phyloP scores from a whole-genome alignment of 441 rosid species.

The Kokia cookei region DNA sequence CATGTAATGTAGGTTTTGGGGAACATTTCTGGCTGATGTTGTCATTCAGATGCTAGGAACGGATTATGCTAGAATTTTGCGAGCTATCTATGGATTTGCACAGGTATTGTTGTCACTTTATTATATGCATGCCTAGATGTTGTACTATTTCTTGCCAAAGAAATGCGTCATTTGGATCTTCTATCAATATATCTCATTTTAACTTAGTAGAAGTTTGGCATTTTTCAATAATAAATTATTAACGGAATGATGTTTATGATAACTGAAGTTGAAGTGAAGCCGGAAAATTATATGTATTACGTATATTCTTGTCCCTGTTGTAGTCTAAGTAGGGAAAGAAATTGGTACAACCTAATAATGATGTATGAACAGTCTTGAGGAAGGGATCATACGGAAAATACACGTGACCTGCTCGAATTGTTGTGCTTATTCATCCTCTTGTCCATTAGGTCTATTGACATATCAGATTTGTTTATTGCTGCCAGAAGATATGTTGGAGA shows the following conservation, averaged over 20 bases:
- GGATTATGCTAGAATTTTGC: conserved; percentile 88
- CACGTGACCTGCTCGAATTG: not conserved
- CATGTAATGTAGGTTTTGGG: conserved; percentile 72
- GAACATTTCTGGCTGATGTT: conserved; percentile 85
- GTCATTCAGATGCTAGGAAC: conserved; percentile 98
- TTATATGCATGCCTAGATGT: not conserved
- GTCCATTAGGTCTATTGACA: not conserved
- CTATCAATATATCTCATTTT: not conserved
- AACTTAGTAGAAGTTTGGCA: not conserved
- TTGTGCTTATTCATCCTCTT: not conserved
- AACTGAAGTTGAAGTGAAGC: not conserved
- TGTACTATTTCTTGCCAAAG: not conserved
- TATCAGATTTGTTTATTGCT: not conserved
- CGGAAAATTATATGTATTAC: not conserved
- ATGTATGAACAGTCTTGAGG: not conserved
- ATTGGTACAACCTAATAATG: not conserved
- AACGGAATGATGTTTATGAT: not conserved
- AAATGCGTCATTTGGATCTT: not conserved
- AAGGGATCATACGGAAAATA: not conserved
- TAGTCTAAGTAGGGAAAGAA: not conserved
- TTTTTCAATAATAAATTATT: not conserved
- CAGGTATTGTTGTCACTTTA: conserved; percentile 42
- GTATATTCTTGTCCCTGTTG: not conserved
- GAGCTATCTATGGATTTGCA: conserved; percentile 90
- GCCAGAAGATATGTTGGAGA: too few species aligned